phyloP scores from a whole-genome alignment of 495 filamentous ascomycete species.

The Podospora pseudopauciseta region DNA sequence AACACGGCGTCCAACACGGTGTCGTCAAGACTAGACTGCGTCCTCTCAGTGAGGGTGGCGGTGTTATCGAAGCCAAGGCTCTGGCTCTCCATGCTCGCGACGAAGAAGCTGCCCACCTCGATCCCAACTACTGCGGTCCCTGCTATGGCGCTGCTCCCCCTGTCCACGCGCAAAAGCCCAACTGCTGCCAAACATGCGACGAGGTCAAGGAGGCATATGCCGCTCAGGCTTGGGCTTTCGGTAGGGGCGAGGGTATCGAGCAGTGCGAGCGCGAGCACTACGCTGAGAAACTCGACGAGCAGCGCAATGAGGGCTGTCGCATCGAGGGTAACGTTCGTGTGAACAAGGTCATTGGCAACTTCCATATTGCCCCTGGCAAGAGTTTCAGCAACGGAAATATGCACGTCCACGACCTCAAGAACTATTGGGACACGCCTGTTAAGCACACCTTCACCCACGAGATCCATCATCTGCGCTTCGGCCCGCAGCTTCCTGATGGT shows the following conservation, averaged over 20 bases:
- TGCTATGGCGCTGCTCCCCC: slow-evolving; percentile 85
- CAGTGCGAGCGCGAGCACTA: slow-evolving; percentile 97
- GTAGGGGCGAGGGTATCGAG: slow-evolving; percentile 84
- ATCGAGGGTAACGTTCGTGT: slow-evolving; percentile 90
- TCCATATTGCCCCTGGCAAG: slow-evolving; percentile 95
- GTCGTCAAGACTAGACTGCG: slow-evolving; percentile 82
- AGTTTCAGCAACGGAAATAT: slow-evolving; percentile 91
- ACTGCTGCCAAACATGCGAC: slow-evolving; percentile 95
- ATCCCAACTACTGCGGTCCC: slow-evolving; percentile 86
- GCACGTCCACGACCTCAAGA: slow-evolving; percentile 95
- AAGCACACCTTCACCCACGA: slow-evolving; percentile 84
- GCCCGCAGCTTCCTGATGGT: slow-evolving; percentile 79
- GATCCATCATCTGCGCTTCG: slow-evolving; percentile 91
- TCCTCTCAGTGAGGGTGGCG: slow-evolving; percentile 66
- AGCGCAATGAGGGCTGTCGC: slow-evolving; percentile 88
- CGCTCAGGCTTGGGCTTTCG: slow-evolving; percentile 84
- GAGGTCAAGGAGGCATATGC: slow-evolving; percentile 96
- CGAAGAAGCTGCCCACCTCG: slow-evolving; percentile 74
- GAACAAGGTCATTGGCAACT: slow-evolving; percentile 98
- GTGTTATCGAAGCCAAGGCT: slow-evolving; percentile 69
- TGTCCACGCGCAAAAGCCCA: slow-evolving; percentile 61
- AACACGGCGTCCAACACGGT: slow-evolving; percentile 87
- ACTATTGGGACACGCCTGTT: slow-evolving; percentile 71
- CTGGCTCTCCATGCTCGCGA: slow-evolving; percentile 62
- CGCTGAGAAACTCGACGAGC: slow-evolving; percentile 74